Evolutionary conservation across 192 early-diverging fungal species (phyloP), one percentile per base, ranked within the genome.

Genomic region (Backusella tarrabulga): DNA sequence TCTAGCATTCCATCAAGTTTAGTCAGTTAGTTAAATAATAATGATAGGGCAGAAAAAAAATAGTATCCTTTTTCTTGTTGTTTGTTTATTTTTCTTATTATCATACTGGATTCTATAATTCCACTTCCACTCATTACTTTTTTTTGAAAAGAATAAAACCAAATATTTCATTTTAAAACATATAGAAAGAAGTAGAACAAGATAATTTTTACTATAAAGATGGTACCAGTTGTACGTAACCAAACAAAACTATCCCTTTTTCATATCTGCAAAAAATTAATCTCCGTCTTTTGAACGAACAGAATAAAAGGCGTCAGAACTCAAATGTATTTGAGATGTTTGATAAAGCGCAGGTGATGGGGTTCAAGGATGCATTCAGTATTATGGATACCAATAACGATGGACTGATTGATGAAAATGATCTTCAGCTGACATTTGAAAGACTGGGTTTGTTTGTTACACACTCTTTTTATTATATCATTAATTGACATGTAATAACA

Each of bases 301-400:
- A 96, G 88, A 92, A 95, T 42, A 92, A 94, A 66, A 93, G 90
- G 41, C 91, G 97, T 69, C 95, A 97, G 78, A 97, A 96, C 89
- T 96, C 95, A 35, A 99, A 97, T 77, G 96, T 97, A n/a, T 99
- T 99, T 87, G 95, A 94, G 54, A 96, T 98, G 88, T 99, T 99
- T 87, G 95, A 97, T 83, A 94, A 95, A 74, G 88, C 93, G 72
- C 97, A 98, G 81, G 97, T 99, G 73, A 92, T 91, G 42, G 95
- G 98, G 79, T 96, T 98, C 88, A 97, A 97, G 76, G 96, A 99
- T 80, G 95, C 95, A 36, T 99, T 99, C 85, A 93, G 90, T 21
- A 93, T 98, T 78, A 95, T 98, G 80, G 97, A 97, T 83, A 92
- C 96, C 83, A 95, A 98, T 79, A 88, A 87, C 0, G 96, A 99